These are phyloP conservation scores for Fusarium multiceps DNA, from an alignment of 2,329 filamentous ascomycete genomes.

Conservation along the genomic window DNA sequence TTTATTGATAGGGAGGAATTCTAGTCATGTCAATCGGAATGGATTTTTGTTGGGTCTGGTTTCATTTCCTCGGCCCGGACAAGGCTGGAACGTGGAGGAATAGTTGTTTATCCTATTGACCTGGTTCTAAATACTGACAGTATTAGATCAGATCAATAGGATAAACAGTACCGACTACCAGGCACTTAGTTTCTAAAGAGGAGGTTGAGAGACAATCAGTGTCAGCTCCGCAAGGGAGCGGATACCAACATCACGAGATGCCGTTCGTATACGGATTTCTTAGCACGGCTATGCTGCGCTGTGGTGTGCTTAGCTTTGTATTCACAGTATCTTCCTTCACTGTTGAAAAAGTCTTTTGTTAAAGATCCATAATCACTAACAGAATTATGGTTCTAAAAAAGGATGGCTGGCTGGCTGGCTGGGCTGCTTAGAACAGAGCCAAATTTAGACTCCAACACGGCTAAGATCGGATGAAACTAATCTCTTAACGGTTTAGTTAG, in stretches of 20 bases:
- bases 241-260: background rate
- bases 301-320: constrained; percentile 5
- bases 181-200: constrained; percentile 1
- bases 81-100: constrained; percentile 27
- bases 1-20: constrained; percentile 25
- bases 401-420: constrained; percentile 14
- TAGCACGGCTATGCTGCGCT: background rate
- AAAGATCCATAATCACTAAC: constrained; percentile 1
- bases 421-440: constrained; percentile 34
- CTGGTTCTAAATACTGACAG: constrained; percentile 2
- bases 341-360: constrained; percentile 13
- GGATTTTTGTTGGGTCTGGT: background rate
- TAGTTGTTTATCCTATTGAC: constrained; percentile 12
- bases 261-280: background rate
- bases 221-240: constrained; percentile 17
- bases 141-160: background rate
- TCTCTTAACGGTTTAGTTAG: background rate
- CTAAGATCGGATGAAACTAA: constrained; percentile 29
- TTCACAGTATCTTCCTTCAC: constrained; percentile 32
- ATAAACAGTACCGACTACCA: constrained; percentile 21
- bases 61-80: constrained; percentile 5
- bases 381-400: constrained; percentile 19
- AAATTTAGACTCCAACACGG: constrained; percentile 40
- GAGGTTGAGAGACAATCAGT: constrained; percentile 9
- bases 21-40: background rate